phyloP scores from a whole-genome alignment of 2,329 filamentous ascomycete genomes.

The Monilinia fructigena region DNA sequence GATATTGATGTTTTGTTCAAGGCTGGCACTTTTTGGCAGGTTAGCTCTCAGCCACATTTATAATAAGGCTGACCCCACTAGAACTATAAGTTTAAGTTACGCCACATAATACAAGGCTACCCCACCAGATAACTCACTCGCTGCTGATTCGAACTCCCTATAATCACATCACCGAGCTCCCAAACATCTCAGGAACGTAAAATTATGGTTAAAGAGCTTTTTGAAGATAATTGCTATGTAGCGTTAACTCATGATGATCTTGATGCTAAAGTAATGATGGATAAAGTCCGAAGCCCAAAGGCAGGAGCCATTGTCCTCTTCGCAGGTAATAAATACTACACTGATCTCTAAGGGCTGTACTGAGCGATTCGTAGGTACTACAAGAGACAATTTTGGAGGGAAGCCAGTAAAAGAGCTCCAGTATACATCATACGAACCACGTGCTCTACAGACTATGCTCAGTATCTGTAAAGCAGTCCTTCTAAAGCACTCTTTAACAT shows the following conservation, averaged over 20 bases:
- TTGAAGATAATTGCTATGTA: conserved; percentile 59
- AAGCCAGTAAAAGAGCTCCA: conserved; percentile 72
- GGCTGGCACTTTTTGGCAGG: not conserved
- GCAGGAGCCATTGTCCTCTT: conserved; percentile 77
- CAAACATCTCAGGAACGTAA: not conserved
- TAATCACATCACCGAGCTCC: not conserved
- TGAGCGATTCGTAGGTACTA: conserved; percentile 58
- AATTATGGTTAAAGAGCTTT: conserved; percentile 43
- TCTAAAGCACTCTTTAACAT: conserved; percentile 63
- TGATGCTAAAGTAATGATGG: conserved; percentile 56
- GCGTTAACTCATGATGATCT: conserved; percentile 65
- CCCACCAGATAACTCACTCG: not conserved
- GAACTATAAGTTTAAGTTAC: not conserved
- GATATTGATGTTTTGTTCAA: not conserved
- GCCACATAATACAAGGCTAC: conserved; percentile 9
- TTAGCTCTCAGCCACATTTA: conserved; percentile 3
- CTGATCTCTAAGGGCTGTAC: not conserved
- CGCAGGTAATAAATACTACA: conserved; percentile 52
- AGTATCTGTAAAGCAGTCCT: conserved; percentile 59
- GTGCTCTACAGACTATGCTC: conserved; percentile 68
- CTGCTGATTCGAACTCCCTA: not conserved
- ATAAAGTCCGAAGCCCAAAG: conserved; percentile 67
- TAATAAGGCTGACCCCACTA: conserved; percentile 4
- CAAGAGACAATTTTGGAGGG: conserved; percentile 69
- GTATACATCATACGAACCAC: conserved; percentile 71